These are phyloP conservation scores for Chamaenerion angustifolium DNA, from an alignment of 345 rosid genomes.

Conservation along the genomic window DNA sequence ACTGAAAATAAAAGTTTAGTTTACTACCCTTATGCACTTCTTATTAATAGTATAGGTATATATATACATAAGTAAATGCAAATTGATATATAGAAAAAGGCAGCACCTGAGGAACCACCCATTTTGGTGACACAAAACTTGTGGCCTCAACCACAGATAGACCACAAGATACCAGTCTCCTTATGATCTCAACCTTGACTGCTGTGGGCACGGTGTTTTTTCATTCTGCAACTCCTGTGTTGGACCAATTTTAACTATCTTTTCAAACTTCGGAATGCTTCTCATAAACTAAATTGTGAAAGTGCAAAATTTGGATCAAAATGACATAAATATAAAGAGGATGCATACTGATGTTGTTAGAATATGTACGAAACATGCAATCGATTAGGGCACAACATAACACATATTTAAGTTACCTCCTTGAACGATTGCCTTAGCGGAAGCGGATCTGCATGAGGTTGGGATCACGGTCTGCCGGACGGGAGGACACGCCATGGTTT, in stretches of 20 bases:
- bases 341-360: too few species aligned
- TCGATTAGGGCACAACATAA: too few species aligned
- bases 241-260: constrained; percentile 72
- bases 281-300: constrained; percentile 24
- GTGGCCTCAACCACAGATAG: constrained; percentile 63
- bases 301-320: constrained; percentile 9
- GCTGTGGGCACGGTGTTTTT: constrained; percentile 39
- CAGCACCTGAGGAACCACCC: constrained; percentile 60
- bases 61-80: too few species aligned
- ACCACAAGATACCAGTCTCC: constrained; percentile 39
- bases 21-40: too few species aligned
- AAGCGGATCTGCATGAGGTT: too few species aligned
- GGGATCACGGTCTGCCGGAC: too few species aligned
- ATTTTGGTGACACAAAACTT: constrained; percentile 72
- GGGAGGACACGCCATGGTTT: too few species aligned
- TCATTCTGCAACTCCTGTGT: constrained; percentile 65
- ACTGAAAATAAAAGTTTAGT: too few species aligned
- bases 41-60: too few species aligned
- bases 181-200: constrained; percentile 49
- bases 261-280: constrained; percentile 42
- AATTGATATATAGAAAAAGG: not conserved
- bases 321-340: not conserved
- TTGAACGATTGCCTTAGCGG: too few species aligned
- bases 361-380: too few species aligned
- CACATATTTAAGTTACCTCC: too few species aligned